These are phyloP conservation scores for Chrysochromulina tobinii DNA, from an alignment of 78 protist genomes.

Conservation along the genomic window DNA sequence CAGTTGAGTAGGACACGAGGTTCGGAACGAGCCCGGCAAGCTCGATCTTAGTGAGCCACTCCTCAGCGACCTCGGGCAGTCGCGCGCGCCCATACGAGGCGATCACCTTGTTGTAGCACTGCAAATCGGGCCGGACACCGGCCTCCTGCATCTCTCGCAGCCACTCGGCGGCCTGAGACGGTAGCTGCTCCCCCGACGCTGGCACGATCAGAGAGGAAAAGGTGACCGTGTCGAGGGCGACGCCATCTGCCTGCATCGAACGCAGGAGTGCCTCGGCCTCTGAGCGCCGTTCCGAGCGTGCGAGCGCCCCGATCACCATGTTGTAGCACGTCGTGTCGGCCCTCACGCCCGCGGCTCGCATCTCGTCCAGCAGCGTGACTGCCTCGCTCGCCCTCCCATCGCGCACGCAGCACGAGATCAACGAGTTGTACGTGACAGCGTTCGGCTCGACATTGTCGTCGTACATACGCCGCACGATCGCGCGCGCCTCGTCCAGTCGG, in stretches of 20 bases:
- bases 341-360: too few relatives aligned
- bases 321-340: not conserved
- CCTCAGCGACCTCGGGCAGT: not conserved
- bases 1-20: not conserved
- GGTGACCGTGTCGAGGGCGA: not conserved
- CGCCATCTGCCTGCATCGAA: too few relatives aligned
- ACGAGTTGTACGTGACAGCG: not conserved
- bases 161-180: too few relatives aligned
- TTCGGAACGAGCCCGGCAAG: not conserved
- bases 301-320: not conserved
- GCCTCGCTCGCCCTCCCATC: not conserved
- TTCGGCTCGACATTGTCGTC: not conserved
- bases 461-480: not conserved
- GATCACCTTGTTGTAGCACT: conserved; percentile 10
- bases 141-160: not conserved
- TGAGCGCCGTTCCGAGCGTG: not conserved
- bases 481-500: not conserved
- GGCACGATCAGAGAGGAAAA: not conserved
- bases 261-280: not conserved
- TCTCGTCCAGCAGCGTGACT: not conserved
- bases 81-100: not conserved
- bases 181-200: too few relatives aligned
- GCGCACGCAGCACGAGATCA: not conserved
- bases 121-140: not conserved
- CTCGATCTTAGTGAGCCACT: conserved; percentile 1